Evolutionary conservation across 495 filamentous ascomycete species (phyloP), one percentile per base, ranked within the genome.

Genomic region (Annulohypoxylon maeteangense): DNA sequence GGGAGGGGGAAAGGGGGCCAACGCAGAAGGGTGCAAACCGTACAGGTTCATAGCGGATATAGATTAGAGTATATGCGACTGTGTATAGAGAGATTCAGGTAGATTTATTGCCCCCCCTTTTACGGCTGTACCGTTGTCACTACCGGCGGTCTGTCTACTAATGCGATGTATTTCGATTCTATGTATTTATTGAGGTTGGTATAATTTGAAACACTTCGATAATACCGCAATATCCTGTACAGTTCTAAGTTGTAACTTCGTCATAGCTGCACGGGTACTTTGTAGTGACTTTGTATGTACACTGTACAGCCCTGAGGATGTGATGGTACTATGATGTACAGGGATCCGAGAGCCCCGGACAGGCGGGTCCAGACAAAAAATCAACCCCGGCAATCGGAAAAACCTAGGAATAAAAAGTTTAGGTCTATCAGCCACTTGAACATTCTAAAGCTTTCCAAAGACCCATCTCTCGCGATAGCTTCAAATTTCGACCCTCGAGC

Each of bases 381-480:
- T 18, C 12, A 68, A 47, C 47, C 58, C 55, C 64, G 72, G 65
- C 38, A 66, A 29, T 67, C 72, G 77, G 77, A 80, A 80, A 78
- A 78, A 75, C 72, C 59, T 11, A 55, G 66, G 70, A 45, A 63
- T 61, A 70, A 75, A 78, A 65, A 57, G 54, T 65, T 72, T 48
- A 48, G 62, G 65, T 71, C 73, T 64, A 74, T 70, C 68, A 68
- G 36, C 42, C 74, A 70, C 67, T 79, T 76, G 77, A 79, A 79
- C 60, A 74, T 81, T 77, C 71, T 56, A 75, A 71, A 76, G 70
- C 74, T 72, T 76, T 77, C 75, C 54, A 77, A 70, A 72, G 65
- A 70, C 40, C 56, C 55, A 57, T 65, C 36, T 34, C 61, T 74
- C 63, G 71, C 59, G 70, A 75, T 76, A 78, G 75, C 76, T 75